Evolutionary conservation across 1,284 basidiomycete species (phyloP).

Genomic region (Singerocomus inundabilis): DNA sequence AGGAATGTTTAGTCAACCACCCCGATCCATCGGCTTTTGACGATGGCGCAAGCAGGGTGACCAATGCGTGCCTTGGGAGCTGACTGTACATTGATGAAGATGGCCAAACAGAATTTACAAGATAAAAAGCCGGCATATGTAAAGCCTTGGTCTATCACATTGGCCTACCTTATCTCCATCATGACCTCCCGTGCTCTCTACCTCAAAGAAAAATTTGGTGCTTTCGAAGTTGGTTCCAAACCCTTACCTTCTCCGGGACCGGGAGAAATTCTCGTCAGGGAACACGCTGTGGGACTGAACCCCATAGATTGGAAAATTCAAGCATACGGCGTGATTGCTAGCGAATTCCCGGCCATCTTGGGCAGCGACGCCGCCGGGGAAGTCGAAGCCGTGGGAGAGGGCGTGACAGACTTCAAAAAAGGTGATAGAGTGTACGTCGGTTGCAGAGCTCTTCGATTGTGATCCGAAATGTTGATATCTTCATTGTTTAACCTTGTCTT

Average conservation of each 20-base stretch:
- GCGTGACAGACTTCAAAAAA: slow-evolving; percentile 39
- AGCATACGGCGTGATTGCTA: slow-evolving; percentile 21
- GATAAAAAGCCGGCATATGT: too few species aligned
- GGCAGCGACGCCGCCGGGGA: slow-evolving; percentile 50
- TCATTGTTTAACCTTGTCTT: background rate
- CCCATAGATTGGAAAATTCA: slow-evolving; percentile 41
- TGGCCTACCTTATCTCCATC: background rate
- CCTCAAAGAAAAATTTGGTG: slow-evolving; percentile 26
- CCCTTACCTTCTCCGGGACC: slow-evolving; percentile 14
- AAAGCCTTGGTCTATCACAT: too few species aligned
- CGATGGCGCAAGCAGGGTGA: background rate
- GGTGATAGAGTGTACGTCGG: slow-evolving; percentile 48
- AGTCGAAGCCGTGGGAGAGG: slow-evolving; percentile 45
- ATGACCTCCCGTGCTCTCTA: slow-evolving; percentile 21
- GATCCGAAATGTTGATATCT: background rate
- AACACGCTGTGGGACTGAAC: slow-evolving; percentile 23
- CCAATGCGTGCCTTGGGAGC: too few species aligned
- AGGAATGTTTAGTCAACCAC: too few species aligned
- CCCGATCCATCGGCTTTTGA: too few species aligned
- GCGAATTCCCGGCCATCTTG: slow-evolving; percentile 37
- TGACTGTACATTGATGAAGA: too few species aligned
- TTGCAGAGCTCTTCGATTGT: background rate
- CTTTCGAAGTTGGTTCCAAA: slow-evolving; percentile 16
- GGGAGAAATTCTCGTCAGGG: slow-evolving; percentile 30
- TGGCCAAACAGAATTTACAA: too few species aligned